Conservation (phyloP, 2,329 filamentous ascomycete genomes). For the Fusarium dimerum region DNA sequence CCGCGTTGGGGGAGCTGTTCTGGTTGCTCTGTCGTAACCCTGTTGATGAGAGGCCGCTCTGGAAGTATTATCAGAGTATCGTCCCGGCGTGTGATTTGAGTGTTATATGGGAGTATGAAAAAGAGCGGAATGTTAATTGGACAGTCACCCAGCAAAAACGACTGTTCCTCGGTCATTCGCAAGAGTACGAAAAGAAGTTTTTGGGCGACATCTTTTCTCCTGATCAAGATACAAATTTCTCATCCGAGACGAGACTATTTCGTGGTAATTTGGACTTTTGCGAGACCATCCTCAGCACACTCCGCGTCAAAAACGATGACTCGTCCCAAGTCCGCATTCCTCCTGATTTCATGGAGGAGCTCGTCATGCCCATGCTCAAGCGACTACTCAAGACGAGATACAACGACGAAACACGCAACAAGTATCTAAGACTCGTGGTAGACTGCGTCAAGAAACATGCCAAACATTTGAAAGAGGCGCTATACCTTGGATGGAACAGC, state of each 20-base stretch:
- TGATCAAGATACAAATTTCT: background rate
- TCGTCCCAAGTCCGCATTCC: constrained; percentile 7
- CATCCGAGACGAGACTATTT: constrained; percentile 9
- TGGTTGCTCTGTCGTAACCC: constrained; percentile 11
- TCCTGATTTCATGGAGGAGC: constrained; percentile 15
- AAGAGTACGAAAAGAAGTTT: constrained; percentile 16
- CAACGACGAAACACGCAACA: constrained; percentile 11
- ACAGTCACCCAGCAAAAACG: constrained; percentile 10
- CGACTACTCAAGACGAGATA: constrained; percentile 14
- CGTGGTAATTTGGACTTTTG: constrained; percentile 17
- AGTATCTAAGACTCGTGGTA: constrained; percentile 17
- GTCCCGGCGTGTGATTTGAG: constrained; percentile 23
- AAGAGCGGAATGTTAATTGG: constrained; percentile 12
- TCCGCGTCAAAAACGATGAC: constrained; percentile 7
- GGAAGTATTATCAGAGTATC: constrained; percentile 24
- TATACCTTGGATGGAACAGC: background rate
- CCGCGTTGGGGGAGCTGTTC: constrained; percentile 22
- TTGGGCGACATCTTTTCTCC: constrained; percentile 16
- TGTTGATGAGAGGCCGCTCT: constrained; percentile 22
- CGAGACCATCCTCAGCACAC: constrained; percentile 10
- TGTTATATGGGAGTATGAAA: constrained; percentile 22
- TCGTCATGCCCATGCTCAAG: constrained; percentile 25
- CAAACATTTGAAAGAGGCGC: background rate
- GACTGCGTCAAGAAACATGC: constrained; percentile 7
- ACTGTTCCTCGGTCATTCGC: constrained; percentile 17